Percentiles rank a stretch among this genome's conserved stretches.
Conservation (phyloP, 495 filamentous ascomycete species). For the Cryomyces minteri region DNA sequence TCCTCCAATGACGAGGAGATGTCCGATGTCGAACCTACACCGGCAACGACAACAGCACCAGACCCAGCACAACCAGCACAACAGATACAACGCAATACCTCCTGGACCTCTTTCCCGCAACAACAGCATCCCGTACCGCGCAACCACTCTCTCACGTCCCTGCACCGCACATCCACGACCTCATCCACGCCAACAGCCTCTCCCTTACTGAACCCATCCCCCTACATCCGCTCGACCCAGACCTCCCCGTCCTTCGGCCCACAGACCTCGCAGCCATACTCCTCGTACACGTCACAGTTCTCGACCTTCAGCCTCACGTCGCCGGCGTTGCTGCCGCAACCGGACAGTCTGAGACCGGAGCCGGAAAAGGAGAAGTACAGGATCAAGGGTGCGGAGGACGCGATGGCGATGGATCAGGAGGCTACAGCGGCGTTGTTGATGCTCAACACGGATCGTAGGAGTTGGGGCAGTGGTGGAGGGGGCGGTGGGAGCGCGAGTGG, state of each 20-base stretch:
- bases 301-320: not conserved
- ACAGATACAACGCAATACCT: constrained; percentile 16
- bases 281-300: not conserved
- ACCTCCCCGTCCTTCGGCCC: constrained; percentile 6
- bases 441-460: constrained; percentile 20
- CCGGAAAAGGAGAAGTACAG: constrained; percentile 1
- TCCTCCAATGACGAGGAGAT: constrained; percentile 18
- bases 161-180: too few species aligned
- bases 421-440: constrained; percentile 20
- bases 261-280: not conserved
- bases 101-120: constrained; percentile 1
- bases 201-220: constrained; percentile 1
- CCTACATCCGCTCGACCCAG: constrained; percentile 5
- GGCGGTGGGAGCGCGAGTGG: not conserved
- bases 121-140: not conserved
- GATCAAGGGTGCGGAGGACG: constrained; percentile 6
- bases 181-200: not conserved
- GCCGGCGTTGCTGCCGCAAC: not conserved
- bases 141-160: too few species aligned
- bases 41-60: not conserved
- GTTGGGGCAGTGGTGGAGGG: constrained; percentile 5
- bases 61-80: not conserved
- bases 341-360: not conserved
- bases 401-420: constrained; percentile 15
- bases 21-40: constrained; percentile 5